Percentiles rank a stretch among this genome's conserved stretches.
phyloP scores from a whole-genome alignment of 2,329 filamentous ascomycete genomes.

The Tympanopsis confertula region DNA sequence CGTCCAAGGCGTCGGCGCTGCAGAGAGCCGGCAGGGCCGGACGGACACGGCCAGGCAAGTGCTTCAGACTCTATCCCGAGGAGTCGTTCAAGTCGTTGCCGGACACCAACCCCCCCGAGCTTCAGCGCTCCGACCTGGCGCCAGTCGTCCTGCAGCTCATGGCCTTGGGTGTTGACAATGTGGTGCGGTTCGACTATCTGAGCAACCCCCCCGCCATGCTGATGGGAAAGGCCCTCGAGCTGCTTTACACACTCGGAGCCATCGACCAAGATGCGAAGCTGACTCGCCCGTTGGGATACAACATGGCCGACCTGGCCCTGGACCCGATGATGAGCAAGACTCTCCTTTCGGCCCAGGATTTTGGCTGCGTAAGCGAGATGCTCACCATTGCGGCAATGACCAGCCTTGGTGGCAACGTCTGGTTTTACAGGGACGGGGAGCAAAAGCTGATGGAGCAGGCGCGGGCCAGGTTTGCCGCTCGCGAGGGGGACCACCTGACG shows the following conservation, averaged over 20 bases:
- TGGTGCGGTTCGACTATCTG: slow-evolving; percentile 80
- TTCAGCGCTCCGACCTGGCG: slow-evolving; percentile 83
- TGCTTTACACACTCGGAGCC: slow-evolving; percentile 76
- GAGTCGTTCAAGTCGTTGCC: slow-evolving; percentile 52
- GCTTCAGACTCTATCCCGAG: slow-evolving; percentile 85
- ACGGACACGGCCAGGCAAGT: slow-evolving; percentile 81
- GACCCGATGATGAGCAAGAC: slow-evolving; percentile 95
- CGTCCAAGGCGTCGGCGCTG: slow-evolving; percentile 85
- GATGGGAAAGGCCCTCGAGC: slow-evolving; percentile 73
- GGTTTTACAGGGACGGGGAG: slow-evolving; percentile 69
- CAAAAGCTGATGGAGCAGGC: slow-evolving; percentile 65
- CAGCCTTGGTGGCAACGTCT: slow-evolving; percentile 70
- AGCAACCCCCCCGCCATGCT: slow-evolving; percentile 77
- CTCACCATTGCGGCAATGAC: slow-evolving; percentile 91
- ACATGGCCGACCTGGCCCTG: slow-evolving; percentile 87
- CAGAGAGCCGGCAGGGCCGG: slow-evolving; percentile 86
- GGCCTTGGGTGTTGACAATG: slow-evolving; percentile 87
- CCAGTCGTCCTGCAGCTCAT: slow-evolving; percentile 84
- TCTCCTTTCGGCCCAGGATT: slow-evolving; percentile 61
- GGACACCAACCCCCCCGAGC: slow-evolving; percentile 72
- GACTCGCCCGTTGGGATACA: slow-evolving; percentile 72
- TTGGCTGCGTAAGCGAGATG: slow-evolving; percentile 74
- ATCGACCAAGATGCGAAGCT: slow-evolving; percentile 84
- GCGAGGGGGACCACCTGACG: slow-evolving; percentile 88
- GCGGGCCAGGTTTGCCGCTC: slow-evolving; percentile 72